Conservation (phyloP, 805 yeast genomes). For the Starmerella ratchasimensis region DNA sequence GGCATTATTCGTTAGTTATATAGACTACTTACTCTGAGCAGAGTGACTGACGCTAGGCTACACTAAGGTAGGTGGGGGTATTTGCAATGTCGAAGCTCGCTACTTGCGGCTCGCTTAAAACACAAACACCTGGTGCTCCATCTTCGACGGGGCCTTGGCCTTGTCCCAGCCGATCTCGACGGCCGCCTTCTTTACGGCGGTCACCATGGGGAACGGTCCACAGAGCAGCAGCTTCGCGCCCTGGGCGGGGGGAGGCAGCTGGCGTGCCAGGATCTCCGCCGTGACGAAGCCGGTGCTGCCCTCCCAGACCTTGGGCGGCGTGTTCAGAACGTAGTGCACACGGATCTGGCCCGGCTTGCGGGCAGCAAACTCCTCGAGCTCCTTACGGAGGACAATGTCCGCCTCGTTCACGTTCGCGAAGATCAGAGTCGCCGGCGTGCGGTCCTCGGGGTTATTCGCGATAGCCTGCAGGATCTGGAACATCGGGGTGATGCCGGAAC, state of each 20-base stretch:
- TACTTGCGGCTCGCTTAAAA: too few relatives aligned
- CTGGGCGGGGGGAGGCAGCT: constrained; percentile 46
- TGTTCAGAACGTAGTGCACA: constrained; percentile 63
- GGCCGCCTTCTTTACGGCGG: constrained; percentile 71
- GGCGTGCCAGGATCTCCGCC: constrained; percentile 48
- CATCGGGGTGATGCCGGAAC: constrained; percentile 89
- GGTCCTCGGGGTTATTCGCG: constrained; percentile 60
- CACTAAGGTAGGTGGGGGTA: too few relatives aligned
- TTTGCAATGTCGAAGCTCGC: too few relatives aligned
- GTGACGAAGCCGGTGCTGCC: constrained; percentile 75
- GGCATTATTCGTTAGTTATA: too few relatives aligned
- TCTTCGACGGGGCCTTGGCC: constrained; percentile 77
- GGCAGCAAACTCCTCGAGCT: constrained; percentile 53
- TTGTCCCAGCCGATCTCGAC: constrained; percentile 60
- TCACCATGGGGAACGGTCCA: constrained; percentile 90
- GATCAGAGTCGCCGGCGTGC: constrained; percentile 56
- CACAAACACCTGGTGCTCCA: constrained; percentile 82
- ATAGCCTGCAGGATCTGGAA: constrained; percentile 76
- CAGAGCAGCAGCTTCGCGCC: constrained; percentile 66
- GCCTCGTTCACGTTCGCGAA: constrained; percentile 71
- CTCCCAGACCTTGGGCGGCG: constrained; percentile 54
- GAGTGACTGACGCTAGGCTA: too few relatives aligned
- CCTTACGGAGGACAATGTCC: constrained; percentile 69
- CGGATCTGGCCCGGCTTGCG: constrained; percentile 33
- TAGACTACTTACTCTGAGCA: too few relatives aligned